A percentile compares a stretch with the other conserved stretches of the same genome.
phyloP scores from a whole-genome alignment of 1,139 yeast species.

The Suzukiozyma palmioleophila region DNA sequence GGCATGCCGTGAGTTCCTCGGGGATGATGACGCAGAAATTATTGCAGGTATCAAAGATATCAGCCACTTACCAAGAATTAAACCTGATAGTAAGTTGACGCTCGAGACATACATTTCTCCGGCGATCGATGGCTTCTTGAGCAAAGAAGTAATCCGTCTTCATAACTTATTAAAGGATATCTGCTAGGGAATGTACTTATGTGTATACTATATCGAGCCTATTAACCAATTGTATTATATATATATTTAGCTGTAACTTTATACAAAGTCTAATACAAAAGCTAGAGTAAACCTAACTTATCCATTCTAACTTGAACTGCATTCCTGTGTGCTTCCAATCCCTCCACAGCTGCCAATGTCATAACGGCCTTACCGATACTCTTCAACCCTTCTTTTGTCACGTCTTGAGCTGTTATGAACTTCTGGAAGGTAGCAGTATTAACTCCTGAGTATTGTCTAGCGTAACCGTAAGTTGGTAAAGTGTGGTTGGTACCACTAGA shows the following conservation, averaged over 20 bases:
- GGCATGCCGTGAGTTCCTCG: constrained; percentile 16
- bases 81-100: constrained; percentile 34
- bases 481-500: constrained; percentile 98
- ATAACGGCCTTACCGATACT: constrained; percentile 93
- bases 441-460: constrained; percentile 95
- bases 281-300: constrained; percentile 50
- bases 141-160: constrained; percentile 37
- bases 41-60: constrained; percentile 13
- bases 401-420: constrained; percentile 89
- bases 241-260: neutral
- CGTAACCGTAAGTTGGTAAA: constrained; percentile 96
- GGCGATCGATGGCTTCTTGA: constrained; percentile 31
- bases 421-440: constrained; percentile 95
- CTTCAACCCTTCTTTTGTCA: constrained; percentile 76
- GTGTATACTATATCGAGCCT: neutral
- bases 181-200: neutral
- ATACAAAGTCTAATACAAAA: constrained; percentile 2
- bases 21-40: constrained; percentile 12
- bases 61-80: constrained; percentile 19
- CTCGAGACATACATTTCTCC: constrained; percentile 38
- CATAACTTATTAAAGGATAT: constrained; percentile 20
- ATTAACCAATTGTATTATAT: neutral
- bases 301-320: constrained; percentile 94
- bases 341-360: constrained; percentile 95
- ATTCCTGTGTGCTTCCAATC: constrained; percentile 93